These are phyloP conservation scores for Astragalus glycyphyllos DNA, from an alignment of 306 rosid genomes.

Conservation along the genomic window DNA sequence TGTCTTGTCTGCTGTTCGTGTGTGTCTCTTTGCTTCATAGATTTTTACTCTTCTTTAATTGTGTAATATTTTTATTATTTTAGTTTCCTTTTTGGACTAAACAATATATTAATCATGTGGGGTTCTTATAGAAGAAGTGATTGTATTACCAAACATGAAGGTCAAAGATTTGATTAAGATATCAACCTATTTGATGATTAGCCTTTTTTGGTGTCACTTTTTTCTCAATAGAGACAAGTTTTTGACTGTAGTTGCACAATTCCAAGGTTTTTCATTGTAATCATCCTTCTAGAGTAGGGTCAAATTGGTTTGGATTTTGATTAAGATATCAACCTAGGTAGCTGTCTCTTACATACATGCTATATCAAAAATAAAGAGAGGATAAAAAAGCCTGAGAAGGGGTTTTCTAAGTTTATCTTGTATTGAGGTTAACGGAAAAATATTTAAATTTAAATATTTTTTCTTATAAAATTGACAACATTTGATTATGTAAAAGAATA, in stretches of 20 bases:
- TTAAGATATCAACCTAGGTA: neutral
- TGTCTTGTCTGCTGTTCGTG: too few species aligned
- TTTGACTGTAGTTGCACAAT: constrained; percentile 48
- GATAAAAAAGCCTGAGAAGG: neutral
- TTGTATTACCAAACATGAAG: constrained; percentile 28
- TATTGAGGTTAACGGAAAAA: constrained; percentile 27
- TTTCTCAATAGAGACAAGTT: constrained; percentile 46
- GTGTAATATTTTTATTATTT: constrained; percentile 31
- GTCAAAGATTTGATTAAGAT: constrained; percentile 39
- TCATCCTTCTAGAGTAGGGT: constrained; percentile 38
- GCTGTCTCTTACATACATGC: constrained; percentile 17
- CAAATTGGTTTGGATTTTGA: constrained; percentile 40
- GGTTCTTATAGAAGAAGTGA: constrained; percentile 32
- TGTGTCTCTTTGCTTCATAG: too few species aligned
- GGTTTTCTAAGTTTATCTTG: constrained; percentile 22
- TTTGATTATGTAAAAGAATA: too few species aligned
- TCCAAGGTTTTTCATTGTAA: constrained; percentile 33
- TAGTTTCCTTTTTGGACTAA: constrained; percentile 21
- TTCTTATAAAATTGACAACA: too few species aligned
- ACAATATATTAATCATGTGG: constrained; percentile 27
- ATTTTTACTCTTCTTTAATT: too few species aligned
- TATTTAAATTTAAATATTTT: too few species aligned
- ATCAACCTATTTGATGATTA: constrained; percentile 20
- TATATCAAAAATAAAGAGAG: neutral
- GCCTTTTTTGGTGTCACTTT: constrained; percentile 30